A percentile compares a stretch with the other conserved stretches of the same genome.
phyloP scores from a whole-genome alignment of 108 stramenopile genomes.

The Nannochloropsis gaditana region DNA sequence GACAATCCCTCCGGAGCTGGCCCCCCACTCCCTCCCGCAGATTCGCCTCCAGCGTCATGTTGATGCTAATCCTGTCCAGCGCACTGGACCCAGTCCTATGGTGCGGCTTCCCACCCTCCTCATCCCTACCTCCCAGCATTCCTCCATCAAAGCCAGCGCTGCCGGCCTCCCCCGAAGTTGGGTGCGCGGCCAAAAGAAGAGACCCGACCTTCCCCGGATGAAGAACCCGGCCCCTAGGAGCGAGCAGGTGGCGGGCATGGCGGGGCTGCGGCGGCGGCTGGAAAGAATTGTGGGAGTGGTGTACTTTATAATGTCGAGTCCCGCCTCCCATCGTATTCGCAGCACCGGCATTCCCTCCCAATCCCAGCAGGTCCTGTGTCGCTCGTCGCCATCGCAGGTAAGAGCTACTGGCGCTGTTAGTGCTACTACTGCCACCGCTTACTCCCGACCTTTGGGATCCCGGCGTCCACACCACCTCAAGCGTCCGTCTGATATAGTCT shows the following conservation, averaged over 20 bases:
- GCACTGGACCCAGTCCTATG: not conserved
- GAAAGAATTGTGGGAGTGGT: not conserved
- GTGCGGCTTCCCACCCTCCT: not conserved
- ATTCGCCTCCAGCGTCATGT: not conserved
- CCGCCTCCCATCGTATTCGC: not conserved
- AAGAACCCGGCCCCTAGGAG: not conserved
- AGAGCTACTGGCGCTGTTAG: not conserved
- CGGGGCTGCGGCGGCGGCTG: not conserved
- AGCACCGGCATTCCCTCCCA: not conserved
- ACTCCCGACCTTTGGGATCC: not conserved
- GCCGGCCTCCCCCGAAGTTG: not conserved
- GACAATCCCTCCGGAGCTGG: not conserved
- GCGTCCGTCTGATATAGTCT: not conserved
- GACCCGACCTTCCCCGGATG: not conserved
- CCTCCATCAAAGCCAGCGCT: not conserved
- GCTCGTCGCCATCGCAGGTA: not conserved
- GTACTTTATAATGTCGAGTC: not conserved
- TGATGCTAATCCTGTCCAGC: not conserved
- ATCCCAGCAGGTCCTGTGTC: not conserved
- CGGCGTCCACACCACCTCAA: not conserved
- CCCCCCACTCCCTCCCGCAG: not conserved
- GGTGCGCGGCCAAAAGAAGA: not conserved
- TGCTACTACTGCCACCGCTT: not conserved
- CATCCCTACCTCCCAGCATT: not conserved
- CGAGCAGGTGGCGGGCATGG: not conserved